Percentiles rank a stretch among this genome's conserved stretches.
phyloP scores from a whole-genome alignment of 1,284 basidiomycete genomes.

The Fomitopsis pinicola region DNA sequence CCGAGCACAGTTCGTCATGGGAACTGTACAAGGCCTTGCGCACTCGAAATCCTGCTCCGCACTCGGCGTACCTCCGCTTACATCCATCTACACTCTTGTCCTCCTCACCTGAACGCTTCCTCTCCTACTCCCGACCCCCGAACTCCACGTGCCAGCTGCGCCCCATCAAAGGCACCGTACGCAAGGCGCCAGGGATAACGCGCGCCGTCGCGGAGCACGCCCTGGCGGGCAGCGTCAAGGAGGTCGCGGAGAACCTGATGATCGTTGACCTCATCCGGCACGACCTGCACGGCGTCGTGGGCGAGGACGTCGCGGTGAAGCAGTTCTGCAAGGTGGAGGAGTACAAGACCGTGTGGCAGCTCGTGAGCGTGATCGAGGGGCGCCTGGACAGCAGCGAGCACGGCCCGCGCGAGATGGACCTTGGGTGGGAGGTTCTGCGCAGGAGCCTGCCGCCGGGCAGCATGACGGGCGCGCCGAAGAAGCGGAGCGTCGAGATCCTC shows the following conservation, averaged over 20 bases:
- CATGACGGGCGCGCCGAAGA: constrained; percentile 98
- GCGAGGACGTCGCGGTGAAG: constrained; percentile 76
- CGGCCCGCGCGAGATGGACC: constrained; percentile 33
- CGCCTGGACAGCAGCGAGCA: constrained; percentile 26
- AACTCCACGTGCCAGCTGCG: constrained; percentile 74
- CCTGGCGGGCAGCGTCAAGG: constrained; percentile 79
- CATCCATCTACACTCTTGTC: constrained; percentile 63
- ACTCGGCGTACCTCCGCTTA: constrained; percentile 81
- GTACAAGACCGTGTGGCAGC: constrained; percentile 94
- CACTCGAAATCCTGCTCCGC: constrained; percentile 84
- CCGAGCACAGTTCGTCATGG: constrained; percentile 50
- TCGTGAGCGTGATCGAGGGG: constrained; percentile 93
- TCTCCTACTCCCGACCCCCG: constrained; percentile 76
- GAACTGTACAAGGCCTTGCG: constrained; percentile 71
- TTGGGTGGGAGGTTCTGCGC: constrained; percentile 78
- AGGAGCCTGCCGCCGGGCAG: constrained; percentile 89
- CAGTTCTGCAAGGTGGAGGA: constrained; percentile 90
- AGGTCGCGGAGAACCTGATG: constrained; percentile 98
- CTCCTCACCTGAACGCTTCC: constrained; percentile 92
- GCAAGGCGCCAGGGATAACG: constrained; percentile 59
- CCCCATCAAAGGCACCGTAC: constrained; percentile 93
- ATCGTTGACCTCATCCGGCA: constrained; percentile 97
- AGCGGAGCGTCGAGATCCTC: constrained; percentile 88
- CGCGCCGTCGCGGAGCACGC: constrained; percentile 60
- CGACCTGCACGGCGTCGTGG: constrained; percentile 79